phyloP scores from a whole-genome alignment of 192 early-diverging fungal genomes.

The Phycomyces blakesleeanus region DNA sequence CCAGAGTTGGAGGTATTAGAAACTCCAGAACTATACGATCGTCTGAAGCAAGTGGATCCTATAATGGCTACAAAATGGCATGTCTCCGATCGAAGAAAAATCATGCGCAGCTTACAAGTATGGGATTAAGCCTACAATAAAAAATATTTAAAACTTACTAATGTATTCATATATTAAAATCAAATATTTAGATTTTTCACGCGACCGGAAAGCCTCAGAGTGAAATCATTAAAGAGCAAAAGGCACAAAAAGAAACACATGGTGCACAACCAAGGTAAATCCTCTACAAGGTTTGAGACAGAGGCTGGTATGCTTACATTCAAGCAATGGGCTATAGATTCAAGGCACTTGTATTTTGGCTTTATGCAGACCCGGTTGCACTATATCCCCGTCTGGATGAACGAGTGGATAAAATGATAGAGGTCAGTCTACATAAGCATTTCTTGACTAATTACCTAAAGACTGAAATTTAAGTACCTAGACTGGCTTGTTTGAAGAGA shows the following conservation, averaged over 20 bases:
- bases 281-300: background rate
- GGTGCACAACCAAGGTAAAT: constrained; percentile 29
- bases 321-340: constrained; percentile 43
- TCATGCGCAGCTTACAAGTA: constrained; percentile 85
- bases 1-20: constrained; percentile 31
- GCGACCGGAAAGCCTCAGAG: constrained; percentile 73
- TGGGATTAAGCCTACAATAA: background rate
- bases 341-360: constrained; percentile 81
- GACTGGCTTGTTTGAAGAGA: constrained; percentile 53
- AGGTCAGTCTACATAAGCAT: no score
- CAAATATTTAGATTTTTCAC: constrained; percentile 50
- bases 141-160: background rate
- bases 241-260: constrained; percentile 39
- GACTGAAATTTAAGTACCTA: constrained; percentile 10
- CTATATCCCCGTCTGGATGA: constrained; percentile 77
- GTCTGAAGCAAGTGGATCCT: constrained; percentile 72
- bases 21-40: constrained; percentile 59
- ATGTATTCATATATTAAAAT: background rate
- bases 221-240: constrained; percentile 68
- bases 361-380: constrained; percentile 64
- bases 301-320: no score
- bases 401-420: constrained; percentile 87
- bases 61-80: constrained; percentile 90
- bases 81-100: constrained; percentile 79
- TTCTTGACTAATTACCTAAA: no score